Percentiles rank a stretch among this genome's conserved stretches.
Evolutionary conservation across 352 stramenopile species (phyloP).

Genomic region (Thraustochytrium sp.): DNA sequence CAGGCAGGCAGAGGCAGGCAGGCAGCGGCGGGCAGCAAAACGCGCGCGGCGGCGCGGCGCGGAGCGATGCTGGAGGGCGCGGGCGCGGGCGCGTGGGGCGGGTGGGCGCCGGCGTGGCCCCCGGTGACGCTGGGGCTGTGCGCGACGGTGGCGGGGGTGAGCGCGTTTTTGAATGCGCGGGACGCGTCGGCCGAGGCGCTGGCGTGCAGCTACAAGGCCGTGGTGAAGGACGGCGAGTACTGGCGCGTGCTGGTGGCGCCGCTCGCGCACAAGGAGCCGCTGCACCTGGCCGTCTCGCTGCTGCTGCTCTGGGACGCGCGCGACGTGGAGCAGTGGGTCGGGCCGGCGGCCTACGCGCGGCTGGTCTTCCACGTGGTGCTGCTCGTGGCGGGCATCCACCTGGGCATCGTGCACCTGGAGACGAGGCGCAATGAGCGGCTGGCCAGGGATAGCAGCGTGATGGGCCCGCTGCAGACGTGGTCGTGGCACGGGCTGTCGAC

Average conservation of each 20-base stretch:
- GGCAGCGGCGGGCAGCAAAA: too few species aligned
- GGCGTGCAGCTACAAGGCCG: constrained; percentile 31
- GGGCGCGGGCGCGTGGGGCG: background rate
- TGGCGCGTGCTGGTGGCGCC: constrained; percentile 3
- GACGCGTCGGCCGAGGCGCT: background rate
- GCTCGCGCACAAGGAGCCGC: constrained; percentile 20
- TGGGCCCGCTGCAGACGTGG: background rate
- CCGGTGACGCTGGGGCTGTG: background rate
- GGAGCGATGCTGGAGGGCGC: background rate
- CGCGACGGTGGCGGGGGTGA: background rate
- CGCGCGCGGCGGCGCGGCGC: too few species aligned
- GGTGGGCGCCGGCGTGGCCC: background rate
- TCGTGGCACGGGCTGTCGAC: constrained; percentile 9
- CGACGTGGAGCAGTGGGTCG: constrained; percentile 29
- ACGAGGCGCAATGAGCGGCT: too few species aligned
- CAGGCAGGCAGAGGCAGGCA: too few species aligned
- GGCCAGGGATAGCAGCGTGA: too few species aligned
- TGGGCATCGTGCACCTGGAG: background rate
- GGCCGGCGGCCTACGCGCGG: background rate
- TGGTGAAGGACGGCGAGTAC: constrained; percentile 6
- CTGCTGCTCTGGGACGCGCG: background rate
- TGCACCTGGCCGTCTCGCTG: background rate
- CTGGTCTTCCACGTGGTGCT: background rate
- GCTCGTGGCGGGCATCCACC: background rate
- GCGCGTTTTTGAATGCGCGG: background rate